A percentile compares a stretch with the other conserved stretches of the same genome.
phyloP scores from a whole-genome alignment of 148 eudicot species.

The Oxyria digyna region DNA sequence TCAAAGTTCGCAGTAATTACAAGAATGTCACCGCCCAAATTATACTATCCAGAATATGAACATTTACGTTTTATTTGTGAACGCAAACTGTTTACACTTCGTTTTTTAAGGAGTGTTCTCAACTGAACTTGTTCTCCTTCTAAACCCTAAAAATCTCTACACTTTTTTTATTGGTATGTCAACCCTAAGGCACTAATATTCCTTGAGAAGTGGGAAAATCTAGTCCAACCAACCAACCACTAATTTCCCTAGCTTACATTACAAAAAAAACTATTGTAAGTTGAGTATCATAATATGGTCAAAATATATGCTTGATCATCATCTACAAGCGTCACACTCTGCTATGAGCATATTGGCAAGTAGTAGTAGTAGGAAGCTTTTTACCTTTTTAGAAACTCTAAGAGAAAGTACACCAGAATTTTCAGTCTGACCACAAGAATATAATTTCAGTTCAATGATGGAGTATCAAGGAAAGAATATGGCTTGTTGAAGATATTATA shows the following conservation, averaged over 20 bases:
- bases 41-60: too few species aligned
- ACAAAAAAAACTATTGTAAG: not conserved
- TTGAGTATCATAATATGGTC: not conserved
- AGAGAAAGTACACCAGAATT: not conserved
- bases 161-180: not conserved
- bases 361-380: not conserved
- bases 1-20: too few species aligned
- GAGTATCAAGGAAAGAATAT: slow-evolving; percentile 6
- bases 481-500: not conserved
- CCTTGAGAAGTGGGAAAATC: not conserved
- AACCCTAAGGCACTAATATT: not conserved
- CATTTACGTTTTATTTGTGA: too few species aligned
- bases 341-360: not conserved
- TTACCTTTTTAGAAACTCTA: not conserved
- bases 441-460: not conserved
- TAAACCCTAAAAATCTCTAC: not conserved
- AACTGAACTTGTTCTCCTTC: too few species aligned
- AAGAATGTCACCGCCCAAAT: too few species aligned
- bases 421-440: not conserved
- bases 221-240: not conserved
- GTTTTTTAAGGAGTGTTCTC: too few species aligned
- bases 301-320: not conserved
- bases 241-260: not conserved
- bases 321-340: not conserved
- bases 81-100: too few species aligned